Evolutionary conservation across 352 stramenopile species (phyloP).

Genomic region (Globisporangium emineosum): DNA sequence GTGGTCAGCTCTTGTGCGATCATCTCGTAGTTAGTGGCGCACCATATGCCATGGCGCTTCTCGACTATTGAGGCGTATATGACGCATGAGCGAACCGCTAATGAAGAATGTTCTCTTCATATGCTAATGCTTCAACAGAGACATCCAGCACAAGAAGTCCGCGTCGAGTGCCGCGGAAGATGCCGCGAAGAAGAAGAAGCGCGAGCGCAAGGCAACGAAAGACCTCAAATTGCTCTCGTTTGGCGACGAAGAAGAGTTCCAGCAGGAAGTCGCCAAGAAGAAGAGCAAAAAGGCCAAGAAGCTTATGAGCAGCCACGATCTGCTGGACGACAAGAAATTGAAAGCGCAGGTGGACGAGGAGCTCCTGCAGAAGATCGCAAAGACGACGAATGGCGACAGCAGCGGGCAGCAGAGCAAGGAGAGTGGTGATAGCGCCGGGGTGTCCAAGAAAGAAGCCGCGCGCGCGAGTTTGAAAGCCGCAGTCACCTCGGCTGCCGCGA

Average conservation of each 20-base stretch:
- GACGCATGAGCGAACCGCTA: neutral
- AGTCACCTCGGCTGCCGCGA: conserved; percentile 3
- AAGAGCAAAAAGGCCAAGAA: conserved; percentile 45
- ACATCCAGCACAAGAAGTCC: conserved; percentile 22
- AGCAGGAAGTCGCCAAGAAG: conserved; percentile 46
- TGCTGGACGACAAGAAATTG: conserved; percentile 60
- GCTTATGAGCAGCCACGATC: conserved; percentile 75
- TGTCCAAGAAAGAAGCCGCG: conserved; percentile 28
- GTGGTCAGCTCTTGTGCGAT: neutral
- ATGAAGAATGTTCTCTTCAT: neutral
- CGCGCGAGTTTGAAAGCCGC: conserved; percentile 20
- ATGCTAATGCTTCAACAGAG: conserved; percentile 8
- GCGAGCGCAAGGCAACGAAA: conserved; percentile 89
- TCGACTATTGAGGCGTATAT: neutral
- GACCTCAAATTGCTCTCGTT: conserved; percentile 96
- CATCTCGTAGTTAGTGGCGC: neutral
- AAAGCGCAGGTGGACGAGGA: conserved; percentile 57
- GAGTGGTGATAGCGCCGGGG: neutral
- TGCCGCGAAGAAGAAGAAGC: conserved; percentile 62
- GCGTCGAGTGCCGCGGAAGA: conserved; percentile 23
- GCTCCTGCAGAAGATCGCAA: conserved; percentile 51
- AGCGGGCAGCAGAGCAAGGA: too few species aligned
- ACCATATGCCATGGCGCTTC: neutral
- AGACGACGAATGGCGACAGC: conserved; percentile 8
- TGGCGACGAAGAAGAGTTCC: conserved; percentile 82